A percentile compares a stretch with the other conserved stretches of the same genome.
These are phyloP conservation scores for Moesziomyces parantarcticus DNA, from an alignment of 1,284 basidiomycete species.

Conservation along the genomic window DNA sequence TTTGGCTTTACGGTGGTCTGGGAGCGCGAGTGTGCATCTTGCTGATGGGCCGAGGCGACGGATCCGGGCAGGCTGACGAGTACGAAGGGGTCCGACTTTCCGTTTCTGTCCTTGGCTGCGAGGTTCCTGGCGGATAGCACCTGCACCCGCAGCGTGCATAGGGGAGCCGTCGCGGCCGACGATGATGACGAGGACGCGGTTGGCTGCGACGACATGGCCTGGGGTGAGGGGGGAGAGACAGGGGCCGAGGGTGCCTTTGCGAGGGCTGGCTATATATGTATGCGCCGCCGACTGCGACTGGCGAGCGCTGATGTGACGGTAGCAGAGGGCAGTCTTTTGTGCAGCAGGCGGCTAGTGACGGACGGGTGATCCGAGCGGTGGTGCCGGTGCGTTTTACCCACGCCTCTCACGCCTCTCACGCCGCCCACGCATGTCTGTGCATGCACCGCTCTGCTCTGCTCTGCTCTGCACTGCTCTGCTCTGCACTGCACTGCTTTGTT, in stretches of 20 bases:
- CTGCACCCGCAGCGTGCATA: slow-evolving; percentile 57
- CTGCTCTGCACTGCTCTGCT: too few species aligned
- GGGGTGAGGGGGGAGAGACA: background rate
- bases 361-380: too few species aligned
- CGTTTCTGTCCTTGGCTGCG: slow-evolving; percentile 71
- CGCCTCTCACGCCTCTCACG: too few species aligned
- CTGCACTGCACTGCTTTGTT: too few species aligned
- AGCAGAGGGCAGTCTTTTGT: background rate
- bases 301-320: slow-evolving; percentile 1
- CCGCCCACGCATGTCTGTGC: too few species aligned
- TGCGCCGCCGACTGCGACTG: background rate
- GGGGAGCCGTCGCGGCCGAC: slow-evolving; percentile 7
- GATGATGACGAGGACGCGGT: slow-evolving; percentile 6
- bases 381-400: too few species aligned
- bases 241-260: background rate
- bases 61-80: slow-evolving; percentile 59
- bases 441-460: too few species aligned
- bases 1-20: slow-evolving; percentile 83
- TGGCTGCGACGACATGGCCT: slow-evolving; percentile 8
- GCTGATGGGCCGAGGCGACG: slow-evolving; percentile 21
- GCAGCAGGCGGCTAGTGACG: too few species aligned
- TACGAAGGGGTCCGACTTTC: slow-evolving; percentile 66
- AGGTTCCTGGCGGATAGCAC: slow-evolving; percentile 69
- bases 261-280: background rate
- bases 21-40: slow-evolving; percentile 72